A percentile compares a stretch with the other conserved stretches of the same genome.
Conservation (phyloP, 163 green algal genomes). For the Coccomyxa subellipsoidea region DNA sequence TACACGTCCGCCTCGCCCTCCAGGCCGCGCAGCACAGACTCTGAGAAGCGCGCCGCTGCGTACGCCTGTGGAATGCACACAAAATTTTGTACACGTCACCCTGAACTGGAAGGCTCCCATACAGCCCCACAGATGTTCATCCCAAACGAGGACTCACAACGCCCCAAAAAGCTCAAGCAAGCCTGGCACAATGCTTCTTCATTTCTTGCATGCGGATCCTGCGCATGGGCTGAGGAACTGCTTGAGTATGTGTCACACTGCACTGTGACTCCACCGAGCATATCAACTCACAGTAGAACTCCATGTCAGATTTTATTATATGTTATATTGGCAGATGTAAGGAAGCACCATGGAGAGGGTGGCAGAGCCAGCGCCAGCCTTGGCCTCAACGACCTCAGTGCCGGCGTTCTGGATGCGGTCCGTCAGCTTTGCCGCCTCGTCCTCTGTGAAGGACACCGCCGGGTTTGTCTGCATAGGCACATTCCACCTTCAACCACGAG, state of each 20-base stretch:
- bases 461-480: constrained; percentile 42
- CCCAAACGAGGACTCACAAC: no score
- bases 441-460: constrained; percentile 52
- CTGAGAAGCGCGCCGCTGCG: constrained; percentile 61
- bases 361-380: constrained; percentile 90
- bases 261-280: no score
- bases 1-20: constrained; percentile 60
- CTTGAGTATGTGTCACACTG: no score
- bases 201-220: no score
- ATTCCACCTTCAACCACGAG: no score
- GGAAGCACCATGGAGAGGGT: constrained; percentile 94
- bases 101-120: not conserved
- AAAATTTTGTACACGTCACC: not conserved
- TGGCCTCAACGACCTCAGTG: constrained; percentile 98
- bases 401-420: constrained; percentile 91
- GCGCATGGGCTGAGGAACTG: no score
- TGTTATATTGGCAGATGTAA: not conserved
- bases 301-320: no score
- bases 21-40: constrained; percentile 62
- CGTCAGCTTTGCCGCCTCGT: constrained; percentile 63
- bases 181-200: no score
- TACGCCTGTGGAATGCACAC: constrained; percentile 54
- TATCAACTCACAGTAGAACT: no score
- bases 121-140: not conserved
- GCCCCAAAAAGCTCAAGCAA: no score